These are phyloP conservation scores for Cryptococcus amylolentus DNA, from an alignment of 1,284 basidiomycete species.

Conservation along the genomic window DNA sequence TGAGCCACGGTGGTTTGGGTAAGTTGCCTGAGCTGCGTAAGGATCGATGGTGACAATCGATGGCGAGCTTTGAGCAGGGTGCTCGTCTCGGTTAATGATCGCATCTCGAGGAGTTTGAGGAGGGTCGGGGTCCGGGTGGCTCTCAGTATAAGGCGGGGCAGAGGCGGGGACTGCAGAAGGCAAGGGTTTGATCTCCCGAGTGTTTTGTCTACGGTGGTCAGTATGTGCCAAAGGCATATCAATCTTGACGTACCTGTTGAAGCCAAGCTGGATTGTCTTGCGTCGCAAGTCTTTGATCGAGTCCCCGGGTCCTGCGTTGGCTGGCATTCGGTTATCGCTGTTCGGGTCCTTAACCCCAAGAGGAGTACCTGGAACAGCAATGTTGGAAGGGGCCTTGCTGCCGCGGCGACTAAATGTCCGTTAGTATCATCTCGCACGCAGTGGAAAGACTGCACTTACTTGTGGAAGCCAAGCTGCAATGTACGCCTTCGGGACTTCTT, in stretches of 20 bases:
- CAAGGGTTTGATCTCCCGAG: neutral
- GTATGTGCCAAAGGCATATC: neutral
- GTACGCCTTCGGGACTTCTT: conserved; percentile 41
- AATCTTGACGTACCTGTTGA: neutral
- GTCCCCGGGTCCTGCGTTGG: neutral
- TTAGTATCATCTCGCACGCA: neutral
- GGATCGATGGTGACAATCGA: conserved; percentile 42
- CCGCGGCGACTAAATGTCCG: conserved; percentile 2
- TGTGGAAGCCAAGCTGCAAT: conserved; percentile 32
- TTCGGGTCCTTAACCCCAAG: conserved; percentile 24
- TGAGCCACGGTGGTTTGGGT: conserved; percentile 24
- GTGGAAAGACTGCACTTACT: conserved; percentile 12
- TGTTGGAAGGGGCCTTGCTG: conserved; percentile 7
- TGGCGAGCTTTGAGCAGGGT: conserved; percentile 26
- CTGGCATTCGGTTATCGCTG: neutral
- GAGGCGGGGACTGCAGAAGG: neutral
- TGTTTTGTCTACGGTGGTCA: neutral
- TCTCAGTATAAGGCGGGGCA: neutral
- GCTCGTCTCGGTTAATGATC: no score
- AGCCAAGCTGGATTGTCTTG: conserved; percentile 1
- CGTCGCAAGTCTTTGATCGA: neutral
- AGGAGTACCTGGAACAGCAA: conserved; percentile 19
- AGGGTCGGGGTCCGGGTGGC: conserved; percentile 5
- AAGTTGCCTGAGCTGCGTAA: conserved; percentile 18
- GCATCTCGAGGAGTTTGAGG: no score